Evolutionary conservation across 331 rosid genomes (phyloP).

Genomic region (Quercus lobata): DNA sequence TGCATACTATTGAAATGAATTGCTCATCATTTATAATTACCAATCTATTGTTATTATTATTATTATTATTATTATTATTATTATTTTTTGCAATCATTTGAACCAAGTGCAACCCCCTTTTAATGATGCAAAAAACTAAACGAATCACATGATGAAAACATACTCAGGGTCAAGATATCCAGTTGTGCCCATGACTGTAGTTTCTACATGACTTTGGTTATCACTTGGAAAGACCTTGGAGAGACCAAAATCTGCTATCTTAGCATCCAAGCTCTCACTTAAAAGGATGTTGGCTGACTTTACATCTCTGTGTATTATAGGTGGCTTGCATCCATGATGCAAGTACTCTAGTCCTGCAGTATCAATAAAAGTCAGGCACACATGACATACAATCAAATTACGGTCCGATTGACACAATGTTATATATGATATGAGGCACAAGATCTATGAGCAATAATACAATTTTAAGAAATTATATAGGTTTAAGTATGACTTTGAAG

Average conservation of each 20-base stretch:
- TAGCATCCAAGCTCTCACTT: conserved; percentile 58
- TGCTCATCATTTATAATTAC: neutral
- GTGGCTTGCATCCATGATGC: conserved; percentile 71
- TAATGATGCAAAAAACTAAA: no score
- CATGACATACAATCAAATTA: no score
- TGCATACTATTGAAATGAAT: neutral
- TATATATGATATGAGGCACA: no score
- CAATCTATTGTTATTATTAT: neutral
- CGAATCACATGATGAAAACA: neutral
- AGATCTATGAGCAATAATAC: no score
- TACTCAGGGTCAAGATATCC: conserved; percentile 84
- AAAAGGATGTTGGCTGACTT: conserved; percentile 65
- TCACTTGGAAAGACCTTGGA: conserved; percentile 50
- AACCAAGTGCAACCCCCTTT: no score
- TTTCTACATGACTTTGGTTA: conserved; percentile 10
- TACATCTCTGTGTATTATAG: conserved; percentile 67
- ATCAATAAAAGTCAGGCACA: neutral
- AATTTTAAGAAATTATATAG: no score
- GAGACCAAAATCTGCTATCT: conserved; percentile 75
- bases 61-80: no score
- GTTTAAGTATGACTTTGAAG: no score
- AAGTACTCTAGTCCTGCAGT: conserved; percentile 60
- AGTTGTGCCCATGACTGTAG: conserved; percentile 62
- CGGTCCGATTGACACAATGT: no score
- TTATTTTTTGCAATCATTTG: no score